Percentiles rank a stretch among this genome's conserved stretches.
Evolutionary conservation across 2,329 filamentous ascomycete genomes (phyloP).

Genomic region (Pseudogymnoascus sp.): DNA sequence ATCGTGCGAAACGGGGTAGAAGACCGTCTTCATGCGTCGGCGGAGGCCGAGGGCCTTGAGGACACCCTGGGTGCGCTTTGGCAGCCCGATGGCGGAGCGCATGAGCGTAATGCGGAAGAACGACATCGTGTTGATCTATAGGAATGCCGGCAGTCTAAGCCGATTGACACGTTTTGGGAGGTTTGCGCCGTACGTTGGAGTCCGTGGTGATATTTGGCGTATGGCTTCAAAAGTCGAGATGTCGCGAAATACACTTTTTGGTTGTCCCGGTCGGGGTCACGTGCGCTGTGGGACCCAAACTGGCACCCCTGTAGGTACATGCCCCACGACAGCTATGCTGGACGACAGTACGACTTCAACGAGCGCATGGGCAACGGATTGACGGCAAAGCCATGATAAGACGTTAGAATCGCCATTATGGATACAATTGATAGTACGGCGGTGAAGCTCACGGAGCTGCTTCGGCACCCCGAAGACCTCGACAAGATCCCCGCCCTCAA

Average conservation of each 20-base stretch:
- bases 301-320: conserved; percentile 4
- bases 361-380: conserved; percentile 5
- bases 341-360: not conserved
- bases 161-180: not conserved
- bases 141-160: not conserved
- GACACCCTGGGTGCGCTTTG: conserved; percentile 54
- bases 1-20: conserved; percentile 59
- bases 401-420: conserved; percentile 11
- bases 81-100: conserved; percentile 64
- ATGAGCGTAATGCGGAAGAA: conserved; percentile 68
- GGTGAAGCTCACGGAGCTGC: conserved; percentile 75
- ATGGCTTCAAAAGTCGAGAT: conserved; percentile 2
- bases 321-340: not conserved
- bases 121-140: conserved; percentile 35
- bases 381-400: conserved; percentile 7
- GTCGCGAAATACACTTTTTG: conserved; percentile 7
- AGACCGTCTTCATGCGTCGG: conserved; percentile 65
- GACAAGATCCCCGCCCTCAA: conserved; percentile 90
- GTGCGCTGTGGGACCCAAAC: not conserved
- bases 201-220: not conserved
- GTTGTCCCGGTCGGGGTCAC: not conserved
- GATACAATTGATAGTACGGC: conserved; percentile 29
- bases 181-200: not conserved
- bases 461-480: conserved; percentile 92
- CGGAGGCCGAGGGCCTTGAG: conserved; percentile 63